Percentiles rank a stretch among this genome's conserved stretches.
These are phyloP conservation scores for Nitzschia sp. DNA, from an alignment of 108 stramenopile genomes.

Conservation along the genomic window DNA sequence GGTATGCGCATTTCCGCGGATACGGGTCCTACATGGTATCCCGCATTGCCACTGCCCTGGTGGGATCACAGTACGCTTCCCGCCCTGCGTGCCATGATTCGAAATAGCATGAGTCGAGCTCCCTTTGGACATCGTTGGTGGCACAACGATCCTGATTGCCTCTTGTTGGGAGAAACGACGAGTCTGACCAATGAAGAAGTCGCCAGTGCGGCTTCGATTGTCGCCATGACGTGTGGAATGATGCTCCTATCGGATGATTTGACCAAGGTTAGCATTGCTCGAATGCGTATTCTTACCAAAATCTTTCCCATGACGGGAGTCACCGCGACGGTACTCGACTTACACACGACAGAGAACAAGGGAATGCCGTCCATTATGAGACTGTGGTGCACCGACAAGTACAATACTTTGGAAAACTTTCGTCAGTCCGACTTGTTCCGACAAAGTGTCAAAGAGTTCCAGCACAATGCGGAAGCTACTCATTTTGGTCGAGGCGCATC, in stretches of 20 bases:
- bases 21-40: slow-evolving; percentile 91
- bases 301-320: slow-evolving; percentile 85
- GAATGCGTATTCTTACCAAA: slow-evolving; percentile 68
- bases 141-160: slow-evolving; percentile 96
- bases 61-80: slow-evolving; percentile 95
- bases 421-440: slow-evolving; percentile 7
- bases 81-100: slow-evolving; percentile 83
- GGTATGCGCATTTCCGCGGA: slow-evolving; percentile 89
- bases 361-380: slow-evolving; percentile 79
- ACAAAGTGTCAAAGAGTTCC: slow-evolving; percentile 13
- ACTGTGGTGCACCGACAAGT: slow-evolving; percentile 82
- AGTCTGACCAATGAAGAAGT: slow-evolving; percentile 84
- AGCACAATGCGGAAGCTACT: slow-evolving; percentile 50
- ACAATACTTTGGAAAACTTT: slow-evolving; percentile 29
- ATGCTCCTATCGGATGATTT: slow-evolving; percentile 88
- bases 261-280: slow-evolving; percentile 61
- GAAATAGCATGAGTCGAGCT: slow-evolving; percentile 84
- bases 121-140: slow-evolving; percentile 88
- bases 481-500: slow-evolving; percentile 42
- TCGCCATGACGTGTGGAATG: slow-evolving; percentile 93
- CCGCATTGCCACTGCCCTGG: slow-evolving; percentile 80
- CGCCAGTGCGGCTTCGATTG: slow-evolving; percentile 80
- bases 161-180: slow-evolving; percentile 86
- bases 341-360: slow-evolving; percentile 69
- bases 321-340: slow-evolving; percentile 76